Evolutionary conservation across 1,284 basidiomycete genomes (phyloP), one percentile per base, ranked within the genome.

Genomic region (Takashimella koratensis): DNA sequence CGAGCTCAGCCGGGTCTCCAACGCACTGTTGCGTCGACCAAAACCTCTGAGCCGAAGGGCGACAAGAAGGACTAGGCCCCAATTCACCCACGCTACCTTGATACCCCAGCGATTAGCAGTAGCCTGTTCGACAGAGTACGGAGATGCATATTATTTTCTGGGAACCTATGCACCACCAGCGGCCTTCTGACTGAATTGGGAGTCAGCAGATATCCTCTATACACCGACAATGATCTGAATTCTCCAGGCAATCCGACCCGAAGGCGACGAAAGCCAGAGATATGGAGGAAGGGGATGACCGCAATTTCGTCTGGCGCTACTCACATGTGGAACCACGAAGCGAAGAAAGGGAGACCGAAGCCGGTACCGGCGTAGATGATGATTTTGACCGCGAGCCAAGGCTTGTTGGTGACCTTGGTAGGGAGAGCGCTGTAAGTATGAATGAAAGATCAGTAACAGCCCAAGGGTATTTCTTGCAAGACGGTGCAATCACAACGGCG

Each of bases 301-400:
- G 43, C 23, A 47, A 45, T 43, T 2, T 23, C 22, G 51, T 53
- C 47, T 48, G 8, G 19, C 13, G 12, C 5, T 4, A 47, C 45
- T 8, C 26, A 47, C 45, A 45, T 43, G 49, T 51, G 49, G 25
- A 21, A 51, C 43, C 25, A 27, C n/a, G 43, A 19, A 22, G 43
- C 2, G 43, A 58, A 54, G 53, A 59, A 57, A 50, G 59, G 59
- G 44, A 58, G 57, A 36, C 56, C 57, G 30, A 62, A 59, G 48
- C 51, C 51, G 48, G n/a, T n/a, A 24, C 41, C 25, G 25, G 47
- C n/a, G 64, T 59, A 73, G 43, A 53, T 47, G 49, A 52, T 43
- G 22, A 75, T 62, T 65, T 72, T 73, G 57, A 44, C 39, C n/a
- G 61, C 71, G 54, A 73, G 60, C 53, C 57, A 60, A 47, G 52